phyloP scores from a whole-genome alignment of 108 stramenopile genomes.

The Skeletonema costatum region DNA sequence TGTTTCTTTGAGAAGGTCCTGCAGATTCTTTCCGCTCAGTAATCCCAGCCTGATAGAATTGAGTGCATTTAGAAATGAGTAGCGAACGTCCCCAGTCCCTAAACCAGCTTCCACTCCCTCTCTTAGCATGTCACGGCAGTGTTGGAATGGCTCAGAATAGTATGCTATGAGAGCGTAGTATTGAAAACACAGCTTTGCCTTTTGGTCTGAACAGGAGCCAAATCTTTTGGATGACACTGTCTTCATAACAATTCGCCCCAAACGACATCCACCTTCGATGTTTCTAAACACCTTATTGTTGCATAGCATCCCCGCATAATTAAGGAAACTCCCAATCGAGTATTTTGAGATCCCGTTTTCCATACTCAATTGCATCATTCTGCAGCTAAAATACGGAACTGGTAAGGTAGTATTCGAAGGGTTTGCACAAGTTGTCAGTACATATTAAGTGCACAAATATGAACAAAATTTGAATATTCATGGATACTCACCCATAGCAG shows the following conservation, averaged over 20 bases:
- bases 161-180: neutral
- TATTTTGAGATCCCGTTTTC: constrained; percentile 22
- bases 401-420: too few relatives aligned
- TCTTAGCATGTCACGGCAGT: neutral
- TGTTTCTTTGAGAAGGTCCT: constrained; percentile 10
- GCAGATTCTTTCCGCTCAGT: constrained; percentile 19
- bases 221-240: neutral
- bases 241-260: neutral
- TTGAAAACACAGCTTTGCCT: neutral
- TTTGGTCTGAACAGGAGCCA: neutral
- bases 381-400: neutral
- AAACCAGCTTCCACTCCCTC: constrained; percentile 15
- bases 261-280: neutral
- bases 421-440: neutral
- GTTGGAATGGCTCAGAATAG: neutral
- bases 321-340: neutral
- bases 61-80: constrained; percentile 8
- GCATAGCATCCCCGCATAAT: neutral
- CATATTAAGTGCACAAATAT: neutral
- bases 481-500: neutral
- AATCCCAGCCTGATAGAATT: constrained; percentile 2
- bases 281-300: neutral
- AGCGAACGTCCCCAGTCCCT: constrained; percentile 5
- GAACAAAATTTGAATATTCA: neutral
- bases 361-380: constrained; percentile 11